phyloP scores from a whole-genome alignment of 2,329 filamentous ascomycete species.

The Ophiostoma piceae region DNA sequence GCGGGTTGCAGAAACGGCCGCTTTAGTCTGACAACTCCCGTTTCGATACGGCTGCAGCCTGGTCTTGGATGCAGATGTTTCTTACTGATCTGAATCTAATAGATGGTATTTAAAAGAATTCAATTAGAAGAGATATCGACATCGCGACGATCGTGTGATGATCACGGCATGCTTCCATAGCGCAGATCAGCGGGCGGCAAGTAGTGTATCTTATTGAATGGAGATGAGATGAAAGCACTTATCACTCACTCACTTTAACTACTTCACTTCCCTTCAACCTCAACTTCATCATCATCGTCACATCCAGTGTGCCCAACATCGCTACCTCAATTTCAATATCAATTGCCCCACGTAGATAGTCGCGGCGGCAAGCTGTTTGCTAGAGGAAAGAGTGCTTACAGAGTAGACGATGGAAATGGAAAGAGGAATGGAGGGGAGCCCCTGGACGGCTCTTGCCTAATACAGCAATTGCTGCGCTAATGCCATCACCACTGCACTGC shows the following conservation, averaged over 20 bases:
- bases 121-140: background rate
- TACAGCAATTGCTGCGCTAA: constrained; percentile 12
- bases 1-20: constrained; percentile 27
- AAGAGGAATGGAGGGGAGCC: background rate
- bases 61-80: background rate
- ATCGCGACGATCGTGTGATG: background rate
- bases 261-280: background rate
- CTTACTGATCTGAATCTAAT: no score
- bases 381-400: background rate
- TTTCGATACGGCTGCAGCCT: constrained; percentile 16
- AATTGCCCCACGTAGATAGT: constrained; percentile 11
- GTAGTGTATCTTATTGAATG: background rate
- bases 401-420: background rate
- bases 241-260: background rate
- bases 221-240: background rate
- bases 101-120: no score
- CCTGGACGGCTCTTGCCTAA: constrained; percentile 16
- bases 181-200: background rate
- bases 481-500: background rate
- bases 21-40: constrained; percentile 25
- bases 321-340: background rate
- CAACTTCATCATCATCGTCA: constrained; percentile 7
- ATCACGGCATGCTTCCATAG: background rate
- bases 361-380: constrained; percentile 17
- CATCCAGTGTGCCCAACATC: constrained; percentile 8